phyloP scores from a whole-genome alignment of 768 basidiomycete species.

The Clavulina sp. region DNA sequence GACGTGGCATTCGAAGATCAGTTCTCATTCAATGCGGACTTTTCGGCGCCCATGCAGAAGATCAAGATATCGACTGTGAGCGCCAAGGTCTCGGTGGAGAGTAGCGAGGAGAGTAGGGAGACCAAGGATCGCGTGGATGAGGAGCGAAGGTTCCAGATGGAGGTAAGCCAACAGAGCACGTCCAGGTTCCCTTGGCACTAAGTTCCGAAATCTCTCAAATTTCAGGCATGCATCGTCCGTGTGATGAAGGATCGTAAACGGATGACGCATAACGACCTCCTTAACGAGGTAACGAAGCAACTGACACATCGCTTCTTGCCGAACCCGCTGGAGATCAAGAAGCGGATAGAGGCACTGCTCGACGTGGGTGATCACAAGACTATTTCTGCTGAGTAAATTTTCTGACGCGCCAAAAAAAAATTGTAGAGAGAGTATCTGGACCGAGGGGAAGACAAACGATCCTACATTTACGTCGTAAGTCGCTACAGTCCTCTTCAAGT shows the following conservation, averaged over 20 bases:
- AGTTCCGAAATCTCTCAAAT: neutral
- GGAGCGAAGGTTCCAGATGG: conserved; percentile 74
- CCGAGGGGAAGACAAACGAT: conserved; percentile 70
- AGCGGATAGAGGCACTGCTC: conserved; percentile 79
- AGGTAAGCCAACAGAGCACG: conserved; percentile 45
- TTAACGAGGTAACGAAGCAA: conserved; percentile 82
- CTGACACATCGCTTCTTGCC: conserved; percentile 73
- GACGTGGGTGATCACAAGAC: conserved; percentile 38
- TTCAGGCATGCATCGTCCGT: conserved; percentile 87
- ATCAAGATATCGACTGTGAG: conserved; percentile 89
- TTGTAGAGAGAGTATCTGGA: conserved; percentile 84
- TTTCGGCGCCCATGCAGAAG: conserved; percentile 64
- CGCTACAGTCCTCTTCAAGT: neutral
- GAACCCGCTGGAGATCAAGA: conserved; percentile 76
- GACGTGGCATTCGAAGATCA: conserved; percentile 60
- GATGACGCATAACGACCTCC: conserved; percentile 72
- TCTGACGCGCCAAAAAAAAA: conserved; percentile 4
- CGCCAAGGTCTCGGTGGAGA: conserved; percentile 66
- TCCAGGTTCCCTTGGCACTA: too few relatives aligned
- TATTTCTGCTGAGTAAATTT: neutral
- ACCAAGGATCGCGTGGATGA: conserved; percentile 84
- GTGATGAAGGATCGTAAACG: conserved; percentile 94
- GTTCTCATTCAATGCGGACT: conserved; percentile 79
- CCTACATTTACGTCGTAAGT: conserved; percentile 61
- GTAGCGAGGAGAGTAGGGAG: conserved; percentile 68